Base-by-base conservation (phyloP, 495 filamentous ascomycete genomes). In the Chaetomidium leptoderma region DNA sequence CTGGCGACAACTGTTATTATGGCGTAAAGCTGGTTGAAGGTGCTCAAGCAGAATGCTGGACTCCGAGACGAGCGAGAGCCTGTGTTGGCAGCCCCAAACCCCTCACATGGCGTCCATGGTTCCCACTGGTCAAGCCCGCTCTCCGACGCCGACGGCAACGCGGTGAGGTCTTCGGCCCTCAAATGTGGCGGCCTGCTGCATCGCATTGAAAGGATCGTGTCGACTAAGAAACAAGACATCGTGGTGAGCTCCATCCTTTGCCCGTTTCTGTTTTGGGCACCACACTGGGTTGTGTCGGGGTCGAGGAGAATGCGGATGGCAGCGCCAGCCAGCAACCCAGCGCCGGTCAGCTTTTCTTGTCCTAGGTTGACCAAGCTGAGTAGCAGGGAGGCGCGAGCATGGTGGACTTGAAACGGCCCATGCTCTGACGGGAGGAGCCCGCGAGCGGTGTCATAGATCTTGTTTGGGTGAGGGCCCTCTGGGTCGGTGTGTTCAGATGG, bases 61-160 rank as follows among this genome's bases (percentile, higher is more conserved):
- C 75, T 79, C 32, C 80, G 75, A 8, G 77, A 61, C 62, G 55
- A 68, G 68, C 55, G 69, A 72, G 33, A 63, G 63, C 23, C 70
- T 64, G 29, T 57, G 53, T 53, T 47, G 61, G 36, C 46, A 9
- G 61, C 61, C 0, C 72, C 76, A 13, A 75, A 74, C 6, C 73
- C 74, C 29, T 81, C 66, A 29, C 80, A 80, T 51, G 82, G 77
- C 4, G 72, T 73, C 87, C 86, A 90, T 2, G 81, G 82, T 58
- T 86, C 83, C 87, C 86, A 89, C 67, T 90, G 85, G 57, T 90
- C 86, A 19, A 84, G 66, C 6, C 83, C 86, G 66, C 86, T 82
- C 66, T 87, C 83, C 57, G 81, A 76, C 11, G 85, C 62, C 10
- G 76, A 63, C 2, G 76, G 73, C 32, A 81, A 63, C 4, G 68